phyloP scores from a whole-genome alignment of 345 rosid genomes.

The Physaria fendleri region DNA sequence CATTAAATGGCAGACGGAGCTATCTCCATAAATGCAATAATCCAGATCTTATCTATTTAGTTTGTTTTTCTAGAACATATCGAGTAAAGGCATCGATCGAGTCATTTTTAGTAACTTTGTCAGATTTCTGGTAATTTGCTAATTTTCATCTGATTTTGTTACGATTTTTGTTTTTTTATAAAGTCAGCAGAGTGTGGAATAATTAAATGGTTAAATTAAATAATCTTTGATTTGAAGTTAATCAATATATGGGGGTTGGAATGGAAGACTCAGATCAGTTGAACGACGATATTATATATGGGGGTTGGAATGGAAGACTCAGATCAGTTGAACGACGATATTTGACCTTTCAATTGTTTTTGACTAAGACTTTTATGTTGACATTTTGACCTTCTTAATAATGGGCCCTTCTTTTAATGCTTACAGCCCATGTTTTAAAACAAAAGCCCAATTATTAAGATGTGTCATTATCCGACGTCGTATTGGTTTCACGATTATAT shows the following conservation, averaged over 20 bases:
- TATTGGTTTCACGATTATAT: not conserved
- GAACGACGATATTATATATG: slow-evolving; percentile 3
- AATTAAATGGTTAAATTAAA: not conserved
- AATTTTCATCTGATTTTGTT: too few relatives aligned
- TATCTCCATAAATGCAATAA: too few relatives aligned
- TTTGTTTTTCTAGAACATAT: too few relatives aligned
- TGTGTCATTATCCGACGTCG: not conserved
- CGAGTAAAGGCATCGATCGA: too few relatives aligned
- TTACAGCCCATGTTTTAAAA: not conserved
- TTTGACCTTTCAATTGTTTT: slow-evolving; percentile 5
- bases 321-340: slow-evolving; percentile 12
- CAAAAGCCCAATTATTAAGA: not conserved
- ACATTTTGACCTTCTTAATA: not conserved
- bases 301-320: slow-evolving; percentile 19
- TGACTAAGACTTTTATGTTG: not conserved
- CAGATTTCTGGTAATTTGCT: too few relatives aligned
- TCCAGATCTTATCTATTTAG: too few relatives aligned
- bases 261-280: slow-evolving; percentile 21
- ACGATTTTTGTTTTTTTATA: too few relatives aligned
- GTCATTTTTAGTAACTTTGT: too few relatives aligned
- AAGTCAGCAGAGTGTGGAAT: too few relatives aligned
- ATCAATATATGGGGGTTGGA: slow-evolving; percentile 21
- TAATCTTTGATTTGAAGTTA: slow-evolving; percentile 24
- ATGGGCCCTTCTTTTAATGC: not conserved
- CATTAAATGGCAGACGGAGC: too few relatives aligned